Evolutionary conservation across 1,139 yeast genomes (phyloP).

Genomic region (Taphrina populina): DNA sequence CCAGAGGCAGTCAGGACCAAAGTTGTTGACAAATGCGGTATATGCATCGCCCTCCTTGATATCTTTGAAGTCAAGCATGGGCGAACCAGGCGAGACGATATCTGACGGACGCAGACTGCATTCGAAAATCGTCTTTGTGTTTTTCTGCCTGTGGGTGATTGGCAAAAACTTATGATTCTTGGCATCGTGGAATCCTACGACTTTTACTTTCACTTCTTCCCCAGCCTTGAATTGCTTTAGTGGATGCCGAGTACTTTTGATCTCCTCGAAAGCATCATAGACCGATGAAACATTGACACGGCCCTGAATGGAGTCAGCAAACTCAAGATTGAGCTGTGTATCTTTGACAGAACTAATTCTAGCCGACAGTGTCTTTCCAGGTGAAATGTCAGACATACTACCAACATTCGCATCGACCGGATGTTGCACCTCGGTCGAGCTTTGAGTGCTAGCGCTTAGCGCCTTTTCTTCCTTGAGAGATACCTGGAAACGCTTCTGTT

Average conservation of each 20-base stretch:
- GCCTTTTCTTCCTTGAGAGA: conserved; percentile 51
- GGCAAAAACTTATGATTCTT: conserved; percentile 70
- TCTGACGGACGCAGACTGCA: conserved; percentile 56
- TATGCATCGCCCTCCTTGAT: conserved; percentile 51
- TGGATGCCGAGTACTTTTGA: conserved; percentile 61
- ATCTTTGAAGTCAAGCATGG: conserved; percentile 48
- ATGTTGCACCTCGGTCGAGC: conserved; percentile 46
- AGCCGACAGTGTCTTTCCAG: conserved; percentile 66
- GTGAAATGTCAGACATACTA: conserved; percentile 53
- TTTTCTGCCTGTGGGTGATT: conserved; percentile 56
- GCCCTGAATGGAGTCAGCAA: conserved; percentile 79
- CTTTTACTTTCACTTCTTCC: conserved; percentile 59
- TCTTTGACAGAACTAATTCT: conserved; percentile 62
- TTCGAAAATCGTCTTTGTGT: conserved; percentile 63
- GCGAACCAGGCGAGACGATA: conserved; percentile 44
- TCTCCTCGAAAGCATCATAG: conserved; percentile 57
- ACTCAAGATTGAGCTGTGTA: conserved; percentile 70
- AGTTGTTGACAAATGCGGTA: conserved; percentile 56
- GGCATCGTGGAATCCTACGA: conserved; percentile 76
- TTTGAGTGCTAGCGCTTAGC: conserved; percentile 61
- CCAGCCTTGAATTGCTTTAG: conserved; percentile 61
- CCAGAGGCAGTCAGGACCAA: conserved; percentile 60
- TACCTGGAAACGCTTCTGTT: conserved; percentile 38
- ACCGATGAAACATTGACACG: conserved; percentile 75
- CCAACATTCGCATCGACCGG: conserved; percentile 60